Conservation (phyloP, 768 basidiomycete species). For the Tulasnella sp. region DNA sequence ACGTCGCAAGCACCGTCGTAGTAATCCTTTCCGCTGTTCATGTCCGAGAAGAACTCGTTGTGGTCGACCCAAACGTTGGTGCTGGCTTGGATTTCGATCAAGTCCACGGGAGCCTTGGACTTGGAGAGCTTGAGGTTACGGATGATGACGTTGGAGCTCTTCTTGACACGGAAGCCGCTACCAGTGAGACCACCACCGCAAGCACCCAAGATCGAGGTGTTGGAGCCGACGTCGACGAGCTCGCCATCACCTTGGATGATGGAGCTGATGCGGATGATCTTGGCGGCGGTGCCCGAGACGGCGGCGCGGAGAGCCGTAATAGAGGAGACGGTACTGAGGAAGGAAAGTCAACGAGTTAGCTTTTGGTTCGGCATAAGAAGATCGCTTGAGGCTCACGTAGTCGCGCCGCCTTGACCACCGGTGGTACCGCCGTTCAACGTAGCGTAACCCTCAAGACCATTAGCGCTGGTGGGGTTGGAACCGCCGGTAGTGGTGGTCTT, state of each 20-base stretch:
- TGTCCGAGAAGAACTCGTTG: slow-evolving; percentile 14
- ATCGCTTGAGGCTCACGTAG: slow-evolving; percentile 18
- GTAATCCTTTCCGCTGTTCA: not conserved
- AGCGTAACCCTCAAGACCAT: slow-evolving; percentile 23
- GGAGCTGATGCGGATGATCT: slow-evolving; percentile 27
- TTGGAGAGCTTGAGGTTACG: slow-evolving; percentile 13
- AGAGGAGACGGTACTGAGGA: slow-evolving; percentile 21
- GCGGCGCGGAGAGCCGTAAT: slow-evolving; percentile 28
- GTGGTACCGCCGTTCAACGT: slow-evolving; percentile 29
- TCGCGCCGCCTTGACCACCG: slow-evolving; percentile 27
- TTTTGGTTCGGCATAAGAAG: not conserved
- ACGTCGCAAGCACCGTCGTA: slow-evolving; percentile 45
- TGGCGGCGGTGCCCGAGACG: slow-evolving; percentile 25
- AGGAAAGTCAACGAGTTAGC: not conserved
- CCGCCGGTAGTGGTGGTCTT: not conserved
- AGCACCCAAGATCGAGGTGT: slow-evolving; percentile 4
- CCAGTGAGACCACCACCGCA: slow-evolving; percentile 15
- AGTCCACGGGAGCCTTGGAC: not conserved
- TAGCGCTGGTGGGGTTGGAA: not conserved
- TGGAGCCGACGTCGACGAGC: not conserved
- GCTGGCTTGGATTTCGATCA: slow-evolving; percentile 6
- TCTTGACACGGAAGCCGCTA: not conserved
- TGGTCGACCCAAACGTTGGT: no score
- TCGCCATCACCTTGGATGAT: slow-evolving; percentile 25
- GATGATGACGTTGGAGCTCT: slow-evolving; percentile 16